These are phyloP conservation scores for Rhizopogon salebrosus DNA, from an alignment of 768 basidiomycete genomes.

Conservation along the genomic window DNA sequence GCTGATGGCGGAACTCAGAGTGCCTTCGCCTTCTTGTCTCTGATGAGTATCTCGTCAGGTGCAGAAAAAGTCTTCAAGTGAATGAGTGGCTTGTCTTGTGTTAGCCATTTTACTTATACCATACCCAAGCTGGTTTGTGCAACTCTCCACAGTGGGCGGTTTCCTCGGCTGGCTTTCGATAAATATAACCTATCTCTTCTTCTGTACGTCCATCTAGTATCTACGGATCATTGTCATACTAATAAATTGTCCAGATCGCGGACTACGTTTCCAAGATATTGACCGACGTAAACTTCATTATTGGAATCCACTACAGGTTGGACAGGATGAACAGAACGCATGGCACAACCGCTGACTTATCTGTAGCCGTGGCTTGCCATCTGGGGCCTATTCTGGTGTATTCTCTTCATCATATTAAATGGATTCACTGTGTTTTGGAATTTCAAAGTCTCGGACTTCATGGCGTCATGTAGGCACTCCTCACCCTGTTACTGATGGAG, in stretches of 20 bases:
- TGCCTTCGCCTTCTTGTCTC: conserved; percentile 43
- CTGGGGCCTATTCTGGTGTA: conserved; percentile 62
- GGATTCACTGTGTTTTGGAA: conserved; percentile 57
- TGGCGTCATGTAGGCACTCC: conserved; percentile 36
- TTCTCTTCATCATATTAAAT: conserved; percentile 53
- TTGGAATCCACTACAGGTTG: conserved; percentile 43
- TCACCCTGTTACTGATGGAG: no score
- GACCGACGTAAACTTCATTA: conserved; percentile 60
- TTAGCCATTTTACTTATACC: no score
- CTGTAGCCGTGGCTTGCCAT: conserved; percentile 54
- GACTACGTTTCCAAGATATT: conserved; percentile 63
- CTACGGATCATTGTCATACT: not conserved
- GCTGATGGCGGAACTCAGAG: conserved; percentile 13
- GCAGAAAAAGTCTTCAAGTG: conserved; percentile 30
- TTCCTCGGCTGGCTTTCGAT: conserved; percentile 63
- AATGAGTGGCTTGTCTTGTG: not conserved
- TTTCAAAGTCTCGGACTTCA: conserved; percentile 49
- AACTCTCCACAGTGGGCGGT: conserved; percentile 56
- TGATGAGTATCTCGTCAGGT: conserved; percentile 58
- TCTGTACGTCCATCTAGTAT: conserved; percentile 33
- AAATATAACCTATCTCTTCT: conserved; percentile 64
- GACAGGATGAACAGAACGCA: conserved; percentile 25
- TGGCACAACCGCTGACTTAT: not conserved
- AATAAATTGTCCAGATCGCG: conserved; percentile 43
- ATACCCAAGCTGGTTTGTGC: conserved; percentile 53